Evolutionary conservation across 345 rosid species (phyloP).

Genomic region (Populus simonii): DNA sequence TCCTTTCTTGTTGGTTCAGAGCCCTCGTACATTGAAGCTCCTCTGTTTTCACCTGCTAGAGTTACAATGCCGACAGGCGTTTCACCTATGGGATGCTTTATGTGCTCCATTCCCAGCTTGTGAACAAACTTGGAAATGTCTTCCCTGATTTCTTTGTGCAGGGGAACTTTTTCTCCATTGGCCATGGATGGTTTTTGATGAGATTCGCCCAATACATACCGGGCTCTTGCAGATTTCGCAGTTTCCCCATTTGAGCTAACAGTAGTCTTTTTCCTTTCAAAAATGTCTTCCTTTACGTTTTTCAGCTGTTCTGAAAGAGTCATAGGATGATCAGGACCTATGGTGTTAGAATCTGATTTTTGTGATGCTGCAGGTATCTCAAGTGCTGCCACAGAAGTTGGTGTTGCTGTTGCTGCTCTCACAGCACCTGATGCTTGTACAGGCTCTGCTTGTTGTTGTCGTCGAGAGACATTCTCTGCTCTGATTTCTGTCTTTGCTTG

Average conservation of each 20-base stretch:
- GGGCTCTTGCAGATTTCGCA: conserved; percentile 25
- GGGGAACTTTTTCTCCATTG: conserved; percentile 29
- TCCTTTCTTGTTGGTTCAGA: conserved; percentile 46
- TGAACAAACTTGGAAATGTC: conserved; percentile 57
- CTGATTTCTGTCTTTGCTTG: conserved; percentile 23
- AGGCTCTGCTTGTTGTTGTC: conserved; percentile 11
- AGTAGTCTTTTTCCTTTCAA: conserved; percentile 23
- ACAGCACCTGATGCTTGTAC: conserved; percentile 5
- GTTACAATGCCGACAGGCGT: conserved; percentile 46
- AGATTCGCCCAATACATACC: conserved; percentile 8
- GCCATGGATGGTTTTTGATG: conserved; percentile 24
- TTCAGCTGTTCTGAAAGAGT: conserved; percentile 11
- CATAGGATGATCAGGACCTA: background rate
- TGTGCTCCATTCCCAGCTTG: conserved; percentile 42
- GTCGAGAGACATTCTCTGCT: conserved; percentile 12
- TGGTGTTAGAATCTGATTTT: conserved; percentile 8
- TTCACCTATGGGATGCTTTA: conserved; percentile 40
- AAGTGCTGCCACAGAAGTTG: conserved; percentile 16
- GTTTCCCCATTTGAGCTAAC: conserved; percentile 20
- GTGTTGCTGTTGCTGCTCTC: background rate
- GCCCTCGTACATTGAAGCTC: conserved; percentile 61
- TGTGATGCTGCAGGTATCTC: conserved; percentile 11
- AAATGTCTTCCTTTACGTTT: conserved; percentile 24
- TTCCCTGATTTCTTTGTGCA: conserved; percentile 54
- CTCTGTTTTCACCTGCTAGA: conserved; percentile 83